phyloP scores from a whole-genome alignment of 768 basidiomycete genomes.

The Pholiota molesta region DNA sequence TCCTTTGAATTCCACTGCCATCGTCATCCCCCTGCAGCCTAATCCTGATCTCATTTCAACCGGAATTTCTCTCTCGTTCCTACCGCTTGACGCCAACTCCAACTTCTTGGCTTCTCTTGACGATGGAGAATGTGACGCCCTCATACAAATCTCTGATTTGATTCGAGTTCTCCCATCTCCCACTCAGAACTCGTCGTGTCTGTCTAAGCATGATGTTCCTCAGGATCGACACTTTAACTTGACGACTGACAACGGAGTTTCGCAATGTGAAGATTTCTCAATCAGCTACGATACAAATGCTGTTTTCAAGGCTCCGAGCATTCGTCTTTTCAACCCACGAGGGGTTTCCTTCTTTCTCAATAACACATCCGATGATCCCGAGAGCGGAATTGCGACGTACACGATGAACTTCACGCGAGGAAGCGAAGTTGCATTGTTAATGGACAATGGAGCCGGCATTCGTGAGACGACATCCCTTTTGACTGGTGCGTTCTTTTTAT shows the following conservation, averaged over 20 bases:
- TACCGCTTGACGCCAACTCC: slow-evolving; percentile 53
- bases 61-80: slow-evolving; percentile 49
- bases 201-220: slow-evolving; percentile 25
- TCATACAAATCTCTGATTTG: slow-evolving; percentile 50
- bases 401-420: slow-evolving; percentile 40
- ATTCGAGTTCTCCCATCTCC: slow-evolving; percentile 45
- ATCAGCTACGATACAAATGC: slow-evolving; percentile 42
- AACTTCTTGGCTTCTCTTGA: slow-evolving; percentile 60
- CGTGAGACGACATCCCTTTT: slow-evolving; percentile 46
- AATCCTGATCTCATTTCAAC: slow-evolving; percentile 35
- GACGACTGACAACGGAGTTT: slow-evolving; percentile 32
- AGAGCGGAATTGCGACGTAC: slow-evolving; percentile 43
- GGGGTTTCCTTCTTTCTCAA: slow-evolving; percentile 33
- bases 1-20: slow-evolving; percentile 54
- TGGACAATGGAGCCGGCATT: slow-evolving; percentile 42
- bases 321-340: slow-evolving; percentile 43
- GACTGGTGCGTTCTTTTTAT: slow-evolving; percentile 32
- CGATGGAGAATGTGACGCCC: slow-evolving; percentile 40
- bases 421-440: slow-evolving; percentile 43
- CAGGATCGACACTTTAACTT: slow-evolving; percentile 36
- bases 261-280: slow-evolving; percentile 54
- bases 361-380: slow-evolving; percentile 26
- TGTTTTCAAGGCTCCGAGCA: slow-evolving; percentile 30
- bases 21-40: slow-evolving; percentile 46
- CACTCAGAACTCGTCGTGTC: slow-evolving; percentile 42